These are phyloP conservation scores for Nemania diffusa DNA, from an alignment of 2,329 filamentous ascomycete species.

Conservation along the genomic window DNA sequence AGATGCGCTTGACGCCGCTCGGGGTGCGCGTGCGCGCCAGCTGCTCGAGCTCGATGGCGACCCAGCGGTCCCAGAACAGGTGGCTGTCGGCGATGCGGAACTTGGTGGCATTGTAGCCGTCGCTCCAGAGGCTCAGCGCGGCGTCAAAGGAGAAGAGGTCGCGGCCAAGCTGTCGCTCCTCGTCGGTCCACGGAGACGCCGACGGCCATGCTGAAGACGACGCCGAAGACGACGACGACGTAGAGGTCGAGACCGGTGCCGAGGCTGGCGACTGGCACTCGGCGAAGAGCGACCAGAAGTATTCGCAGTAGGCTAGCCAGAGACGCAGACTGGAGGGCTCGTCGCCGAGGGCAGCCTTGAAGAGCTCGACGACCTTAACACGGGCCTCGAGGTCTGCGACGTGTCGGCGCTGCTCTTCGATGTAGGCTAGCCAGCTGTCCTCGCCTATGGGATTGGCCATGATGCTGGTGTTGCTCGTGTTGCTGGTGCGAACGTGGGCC, in stretches of 20 bases:
- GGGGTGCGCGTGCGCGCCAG: slow-evolving; percentile 66
- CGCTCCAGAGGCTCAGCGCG: slow-evolving; percentile 75
- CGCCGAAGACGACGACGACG: slow-evolving; percentile 7
- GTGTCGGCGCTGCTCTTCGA: slow-evolving; percentile 74
- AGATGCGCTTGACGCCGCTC: slow-evolving; percentile 71
- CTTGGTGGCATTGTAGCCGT: slow-evolving; percentile 76
- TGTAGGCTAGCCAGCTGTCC: slow-evolving; percentile 79
- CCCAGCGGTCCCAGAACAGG: slow-evolving; percentile 81
- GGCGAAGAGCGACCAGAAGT: slow-evolving; percentile 76
- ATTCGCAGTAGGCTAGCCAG: slow-evolving; percentile 83
- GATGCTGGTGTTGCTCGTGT: slow-evolving; percentile 30
- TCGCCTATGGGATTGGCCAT: slow-evolving; percentile 75
- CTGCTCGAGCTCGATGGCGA: slow-evolving; percentile 76
- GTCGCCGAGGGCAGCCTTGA: slow-evolving; percentile 73
- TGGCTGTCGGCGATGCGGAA: slow-evolving; percentile 82
- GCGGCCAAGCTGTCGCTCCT: slow-evolving; percentile 74
- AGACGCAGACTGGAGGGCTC: slow-evolving; percentile 79
- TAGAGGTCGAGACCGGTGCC: background rate
- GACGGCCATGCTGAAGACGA: background rate
- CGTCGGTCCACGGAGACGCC: slow-evolving; percentile 64
- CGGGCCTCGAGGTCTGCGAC: slow-evolving; percentile 72
- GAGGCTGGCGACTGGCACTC: slow-evolving; percentile 67
- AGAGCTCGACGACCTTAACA: slow-evolving; percentile 76
- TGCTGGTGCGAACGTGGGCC: slow-evolving; percentile 21
- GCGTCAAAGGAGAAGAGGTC: slow-evolving; percentile 77